These are phyloP conservation scores for Kluyveromyces sp. DNA, from an alignment of 1,139 yeast genomes.

Conservation along the genomic window DNA sequence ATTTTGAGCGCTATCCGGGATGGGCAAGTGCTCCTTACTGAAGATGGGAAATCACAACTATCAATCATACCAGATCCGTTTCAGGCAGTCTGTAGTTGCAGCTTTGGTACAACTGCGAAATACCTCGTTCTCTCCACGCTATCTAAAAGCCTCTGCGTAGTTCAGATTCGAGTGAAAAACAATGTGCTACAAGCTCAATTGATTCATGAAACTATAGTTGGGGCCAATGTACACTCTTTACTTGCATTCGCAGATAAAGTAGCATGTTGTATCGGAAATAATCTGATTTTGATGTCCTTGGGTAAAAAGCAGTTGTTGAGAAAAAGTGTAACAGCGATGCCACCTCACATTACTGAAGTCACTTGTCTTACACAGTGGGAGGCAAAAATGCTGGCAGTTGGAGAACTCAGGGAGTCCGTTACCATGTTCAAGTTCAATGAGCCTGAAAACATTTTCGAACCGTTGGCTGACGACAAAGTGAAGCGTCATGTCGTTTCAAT, in stretches of 20 bases:
- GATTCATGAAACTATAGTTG: slow-evolving; percentile 58
- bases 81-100: background rate
- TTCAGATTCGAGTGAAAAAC: slow-evolving; percentile 14
- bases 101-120: slow-evolving; percentile 11
- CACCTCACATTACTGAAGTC: slow-evolving; percentile 39
- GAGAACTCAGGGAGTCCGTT: slow-evolving; percentile 63
- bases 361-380: slow-evolving; percentile 43
- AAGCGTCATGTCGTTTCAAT: slow-evolving; percentile 61
- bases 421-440: slow-evolving; percentile 50
- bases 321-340: slow-evolving; percentile 44
- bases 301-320: slow-evolving; percentile 76
- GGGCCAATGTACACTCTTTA: slow-evolving; percentile 45
- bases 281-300: slow-evolving; percentile 57
- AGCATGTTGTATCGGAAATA: slow-evolving; percentile 50
- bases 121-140: slow-evolving; percentile 40
- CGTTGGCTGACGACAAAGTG: slow-evolving; percentile 64
- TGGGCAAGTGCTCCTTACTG: background rate
- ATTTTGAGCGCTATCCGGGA: background rate
- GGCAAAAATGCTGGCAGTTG: slow-evolving; percentile 57
- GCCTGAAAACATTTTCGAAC: slow-evolving; percentile 45
- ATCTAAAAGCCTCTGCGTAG: slow-evolving; percentile 17
- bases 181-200: slow-evolving; percentile 36
- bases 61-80: background rate
- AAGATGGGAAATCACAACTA: background rate
- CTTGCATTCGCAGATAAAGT: slow-evolving; percentile 53